Evolutionary conservation across 2,329 filamentous ascomycete genomes (phyloP).

Genomic region (Colletotrichum sp.): DNA sequence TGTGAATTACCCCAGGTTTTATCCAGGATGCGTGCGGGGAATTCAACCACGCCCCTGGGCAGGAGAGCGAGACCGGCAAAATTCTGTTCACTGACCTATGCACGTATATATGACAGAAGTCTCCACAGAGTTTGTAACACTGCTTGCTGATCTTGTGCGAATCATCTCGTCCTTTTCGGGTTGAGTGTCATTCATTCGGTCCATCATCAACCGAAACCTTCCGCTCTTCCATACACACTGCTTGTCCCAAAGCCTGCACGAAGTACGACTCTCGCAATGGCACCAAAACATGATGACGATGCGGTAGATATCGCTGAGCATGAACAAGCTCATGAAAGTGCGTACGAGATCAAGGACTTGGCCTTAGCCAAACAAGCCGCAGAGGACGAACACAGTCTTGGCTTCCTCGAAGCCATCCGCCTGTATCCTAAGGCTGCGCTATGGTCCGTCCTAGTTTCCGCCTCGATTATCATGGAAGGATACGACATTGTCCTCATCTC

Average conservation of each 20-base stretch:
- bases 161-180: neutral
- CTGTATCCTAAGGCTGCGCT: conserved; percentile 32
- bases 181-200: neutral
- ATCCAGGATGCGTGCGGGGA: neutral
- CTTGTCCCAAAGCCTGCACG: neutral
- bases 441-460: conserved; percentile 39
- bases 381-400: conserved; percentile 58
- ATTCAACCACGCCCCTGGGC: neutral
- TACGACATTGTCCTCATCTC: conserved; percentile 38
- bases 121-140: neutral
- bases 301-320: neutral
- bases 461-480: conserved; percentile 48
- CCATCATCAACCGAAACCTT: neutral
- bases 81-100: neutral
- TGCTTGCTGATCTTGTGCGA: neutral
- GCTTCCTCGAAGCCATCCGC: conserved; percentile 42
- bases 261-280: neutral
- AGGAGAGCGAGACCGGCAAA: neutral
- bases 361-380: neutral
- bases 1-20: neutral
- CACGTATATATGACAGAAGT: neutral
- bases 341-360: neutral
- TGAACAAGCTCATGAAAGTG: neutral
- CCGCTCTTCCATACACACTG: neutral
- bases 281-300: neutral